Percentiles rank a stretch among this genome's conserved stretches.
Conservation (phyloP, 768 basidiomycete genomes). For the Candolleomyces aberdarensis region DNA sequence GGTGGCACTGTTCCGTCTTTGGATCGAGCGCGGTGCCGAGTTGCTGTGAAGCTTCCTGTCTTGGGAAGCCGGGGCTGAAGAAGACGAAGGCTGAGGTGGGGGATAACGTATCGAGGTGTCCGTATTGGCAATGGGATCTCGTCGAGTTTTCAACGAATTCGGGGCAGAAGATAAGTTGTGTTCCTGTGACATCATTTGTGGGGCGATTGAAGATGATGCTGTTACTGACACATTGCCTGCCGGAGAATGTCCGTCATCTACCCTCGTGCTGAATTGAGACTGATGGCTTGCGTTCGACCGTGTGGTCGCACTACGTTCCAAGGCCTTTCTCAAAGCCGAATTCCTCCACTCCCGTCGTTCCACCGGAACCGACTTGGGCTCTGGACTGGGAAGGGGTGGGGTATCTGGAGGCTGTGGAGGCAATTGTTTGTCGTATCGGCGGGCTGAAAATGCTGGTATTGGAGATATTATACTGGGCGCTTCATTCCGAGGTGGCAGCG, state of each 20-base stretch:
- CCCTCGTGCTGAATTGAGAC: constrained; percentile 9
- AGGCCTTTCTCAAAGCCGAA: neutral
- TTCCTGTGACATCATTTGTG: constrained; percentile 1
- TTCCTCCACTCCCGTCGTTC: neutral
- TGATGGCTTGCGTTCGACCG: constrained; percentile 5
- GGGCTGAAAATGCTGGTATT: neutral
- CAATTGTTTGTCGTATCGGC: constrained; percentile 8
- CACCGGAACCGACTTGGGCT: too few relatives aligned
- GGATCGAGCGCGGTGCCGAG: neutral
- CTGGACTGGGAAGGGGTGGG: neutral
- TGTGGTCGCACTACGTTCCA: constrained; percentile 1
- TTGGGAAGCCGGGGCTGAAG: neutral
- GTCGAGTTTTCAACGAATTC: neutral
- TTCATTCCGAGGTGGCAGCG: neutral
- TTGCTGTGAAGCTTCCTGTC: neutral
- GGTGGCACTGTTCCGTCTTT: neutral
- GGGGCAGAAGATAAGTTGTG: neutral
- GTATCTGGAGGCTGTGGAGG: constrained; percentile 5
- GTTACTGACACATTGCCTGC: neutral
- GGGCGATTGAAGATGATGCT: neutral
- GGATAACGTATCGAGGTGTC: neutral
- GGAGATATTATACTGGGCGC: neutral
- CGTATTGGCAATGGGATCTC: neutral
- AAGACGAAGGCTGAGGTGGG: neutral
- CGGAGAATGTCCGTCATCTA: constrained; percentile 8